A percentile compares a stretch with the other conserved stretches of the same genome.
Conservation (phyloP, 2,329 filamentous ascomycete species). For the Rachicladosporium sp. region DNA sequence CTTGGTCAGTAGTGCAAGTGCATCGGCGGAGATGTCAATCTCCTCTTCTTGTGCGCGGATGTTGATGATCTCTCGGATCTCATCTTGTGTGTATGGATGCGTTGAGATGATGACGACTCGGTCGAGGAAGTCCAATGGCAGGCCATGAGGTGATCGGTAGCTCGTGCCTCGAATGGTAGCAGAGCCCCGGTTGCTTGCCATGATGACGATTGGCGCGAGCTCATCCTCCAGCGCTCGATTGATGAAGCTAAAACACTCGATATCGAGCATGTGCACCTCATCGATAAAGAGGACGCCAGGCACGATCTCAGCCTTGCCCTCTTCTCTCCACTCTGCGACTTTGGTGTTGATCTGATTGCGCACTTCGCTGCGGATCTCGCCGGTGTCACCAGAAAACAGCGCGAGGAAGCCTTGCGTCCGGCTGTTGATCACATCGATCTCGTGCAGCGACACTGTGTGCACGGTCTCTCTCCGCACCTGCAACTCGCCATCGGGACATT, state of each 20-base stretch:
- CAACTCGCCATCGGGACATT: slow-evolving; percentile 92
- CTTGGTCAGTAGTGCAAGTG: slow-evolving; percentile 85
- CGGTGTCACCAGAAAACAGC: slow-evolving; percentile 93
- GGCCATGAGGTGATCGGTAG: slow-evolving; percentile 83
- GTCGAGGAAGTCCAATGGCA: slow-evolving; percentile 92
- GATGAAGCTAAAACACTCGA: slow-evolving; percentile 97
- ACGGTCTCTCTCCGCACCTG: slow-evolving; percentile 96
- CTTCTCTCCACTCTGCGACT: slow-evolving; percentile 97
- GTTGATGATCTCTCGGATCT: slow-evolving; percentile 83
- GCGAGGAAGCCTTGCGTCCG: slow-evolving; percentile 96
- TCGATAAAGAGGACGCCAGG: slow-evolving; percentile 96
- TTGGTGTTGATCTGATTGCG: slow-evolving; percentile 99
- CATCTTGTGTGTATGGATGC: slow-evolving; percentile 65
- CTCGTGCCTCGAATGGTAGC: slow-evolving; percentile 86
- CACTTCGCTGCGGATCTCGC: slow-evolving; percentile 93
- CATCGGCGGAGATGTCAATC: slow-evolving; percentile 79
- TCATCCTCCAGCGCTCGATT: slow-evolving; percentile 94
- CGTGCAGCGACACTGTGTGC: slow-evolving; percentile 91
- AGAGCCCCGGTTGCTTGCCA: slow-evolving; percentile 93
- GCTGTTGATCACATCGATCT: slow-evolving; percentile 99
- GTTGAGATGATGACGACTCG: slow-evolving; percentile 94
- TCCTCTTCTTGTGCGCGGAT: slow-evolving; percentile 95
- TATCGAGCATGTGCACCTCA: slow-evolving; percentile 98
- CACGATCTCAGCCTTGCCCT: slow-evolving; percentile 96
- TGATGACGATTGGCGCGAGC: slow-evolving; percentile 92